Base-by-base conservation (phyloP, 208 protist genomes). In the Trichomonas gallinae region DNA sequence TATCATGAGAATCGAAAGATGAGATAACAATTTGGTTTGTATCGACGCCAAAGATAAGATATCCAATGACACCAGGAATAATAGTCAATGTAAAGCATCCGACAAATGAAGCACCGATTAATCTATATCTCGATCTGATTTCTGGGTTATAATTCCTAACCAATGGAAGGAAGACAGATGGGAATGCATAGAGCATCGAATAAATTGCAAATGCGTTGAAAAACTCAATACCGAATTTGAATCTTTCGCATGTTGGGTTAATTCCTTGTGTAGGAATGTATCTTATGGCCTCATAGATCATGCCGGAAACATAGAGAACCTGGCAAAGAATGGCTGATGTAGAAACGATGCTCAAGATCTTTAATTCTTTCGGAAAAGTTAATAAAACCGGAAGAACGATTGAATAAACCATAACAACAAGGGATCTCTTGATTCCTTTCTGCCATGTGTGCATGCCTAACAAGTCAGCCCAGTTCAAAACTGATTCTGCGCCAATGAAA, bases 131-230 rank as follows among this genome's bases (percentile, higher is more conserved):
- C 6, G 0, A n/a, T 6, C 31, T 3, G 3, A 89, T 89, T 10
- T 48, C 17, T 48, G 83, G 83, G 0, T 15, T 13, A n/a, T 31
- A 45, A 17, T 15, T 3, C 40, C 44, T 15, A 17, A 89, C 4
- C 17, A 38, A 15, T 6, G 83, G 83, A 21, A 89, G 17, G 48
- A 89, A 34, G 31, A 89, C 40, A n/a, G 83, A 34, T n/a, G 83
- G 83, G n/a, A 89, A 34, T 2, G 83, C 83, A 89, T 48, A 89
- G 1, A 89, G 10, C 4, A 34, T 48, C 4, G 83, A 45, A n/a
- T 89, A 89, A n/a, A 89, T 89, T 11, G 83, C 83, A n/a, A 89
- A 89, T 48, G 83, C 83, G 31, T 89, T 89, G 17, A 89, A 89
- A 40, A 89, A 89, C 17, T 6, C 0, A 36, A 87, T 87, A 42